Evolutionary conservation across 2,329 filamentous ascomycete species (phyloP), one percentile per base, ranked within the genome.

Genomic region (Aspergillus bombycis): DNA sequence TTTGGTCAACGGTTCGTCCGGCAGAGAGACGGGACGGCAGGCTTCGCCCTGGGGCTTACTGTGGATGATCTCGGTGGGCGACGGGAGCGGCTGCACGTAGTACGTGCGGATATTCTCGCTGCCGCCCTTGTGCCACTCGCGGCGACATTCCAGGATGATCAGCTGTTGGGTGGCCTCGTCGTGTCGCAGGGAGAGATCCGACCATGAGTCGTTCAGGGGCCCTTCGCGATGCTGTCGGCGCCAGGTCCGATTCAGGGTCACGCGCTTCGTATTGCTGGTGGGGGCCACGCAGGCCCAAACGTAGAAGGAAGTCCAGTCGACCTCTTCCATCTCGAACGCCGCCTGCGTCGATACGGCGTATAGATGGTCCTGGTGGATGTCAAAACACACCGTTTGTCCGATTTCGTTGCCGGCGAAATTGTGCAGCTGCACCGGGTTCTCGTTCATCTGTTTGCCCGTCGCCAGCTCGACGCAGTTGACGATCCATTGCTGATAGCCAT

Each of bases 201-300:
- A 89, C 90, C 91, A 94, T 3, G 89, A 85, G 68, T 93, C 88
- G 67, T 93, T 90, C 19, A 93, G 87, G 0, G 89, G 86, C 0
- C 91, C 91, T 73, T 93, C 90, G 32, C 79, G 80, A 68, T 92
- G 88, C 57, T 89, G 83, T 19, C 90, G 85, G 9, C 90, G 83
- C 85, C 88, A 92, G 52, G 89, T 82, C 23, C 80, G 77, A 60
- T 82, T 81, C n/a, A 79, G 77, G 65, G 84, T 78, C n/a, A 82
- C 67, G 11, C 75, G n/a, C 12, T 61, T 59, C 36, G 61, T 61
- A 36, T 80, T 70, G 9, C 68, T 63, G 7, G 68, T 66, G 12
- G 92, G 79, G 1, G 85, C 85, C 62, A 92, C 86, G 11, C 89
- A 85, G 52, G 88, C 80, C 72, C 87, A 90, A 62, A 88, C 84